Conservation (phyloP, 805 yeast species). For the Candida taoyuanica region DNA sequence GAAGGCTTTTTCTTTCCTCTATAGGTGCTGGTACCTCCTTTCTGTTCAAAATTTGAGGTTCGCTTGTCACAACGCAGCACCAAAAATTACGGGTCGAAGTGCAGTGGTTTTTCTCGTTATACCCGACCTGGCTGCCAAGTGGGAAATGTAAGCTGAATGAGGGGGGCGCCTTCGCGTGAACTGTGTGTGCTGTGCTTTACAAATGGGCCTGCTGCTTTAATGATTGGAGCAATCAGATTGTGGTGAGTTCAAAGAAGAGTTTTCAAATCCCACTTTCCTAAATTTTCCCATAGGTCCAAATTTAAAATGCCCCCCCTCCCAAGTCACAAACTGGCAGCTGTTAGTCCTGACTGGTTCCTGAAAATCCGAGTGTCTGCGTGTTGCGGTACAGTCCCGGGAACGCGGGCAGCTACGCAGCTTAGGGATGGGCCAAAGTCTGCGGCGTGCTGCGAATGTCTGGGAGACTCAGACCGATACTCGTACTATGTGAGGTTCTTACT, state of each 20-base stretch:
- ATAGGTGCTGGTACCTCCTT: too few relatives aligned
- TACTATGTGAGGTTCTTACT: too few relatives aligned
- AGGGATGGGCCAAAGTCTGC: constrained; percentile 1
- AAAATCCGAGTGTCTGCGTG: constrained; percentile 13
- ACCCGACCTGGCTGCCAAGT: background rate
- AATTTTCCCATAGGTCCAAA: background rate
- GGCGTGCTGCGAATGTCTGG: background rate
- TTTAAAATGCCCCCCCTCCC: constrained; percentile 1
- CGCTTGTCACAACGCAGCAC: constrained; percentile 7
- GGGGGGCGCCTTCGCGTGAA: too few relatives aligned
- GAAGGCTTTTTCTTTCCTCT: too few relatives aligned
- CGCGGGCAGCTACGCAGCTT: constrained; percentile 5
- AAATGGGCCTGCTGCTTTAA: too few relatives aligned
- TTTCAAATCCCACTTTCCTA: background rate
- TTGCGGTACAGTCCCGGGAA: constrained; percentile 14
- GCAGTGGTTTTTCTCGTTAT: too few relatives aligned
- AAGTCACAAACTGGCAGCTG: constrained; percentile 6
- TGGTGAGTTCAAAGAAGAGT: background rate
- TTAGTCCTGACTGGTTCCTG: constrained; percentile 8
- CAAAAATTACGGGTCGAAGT: constrained; percentile 6
- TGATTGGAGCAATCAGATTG: too few relatives aligned
- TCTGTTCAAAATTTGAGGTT: constrained; percentile 4
- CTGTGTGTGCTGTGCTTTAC: too few relatives aligned
- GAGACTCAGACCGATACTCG: too few relatives aligned
- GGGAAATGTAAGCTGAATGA: too few relatives aligned